Evolutionary conservation across 2,329 filamentous ascomycete genomes (phyloP).

Genomic region (Furcasterigmium sp.): DNA sequence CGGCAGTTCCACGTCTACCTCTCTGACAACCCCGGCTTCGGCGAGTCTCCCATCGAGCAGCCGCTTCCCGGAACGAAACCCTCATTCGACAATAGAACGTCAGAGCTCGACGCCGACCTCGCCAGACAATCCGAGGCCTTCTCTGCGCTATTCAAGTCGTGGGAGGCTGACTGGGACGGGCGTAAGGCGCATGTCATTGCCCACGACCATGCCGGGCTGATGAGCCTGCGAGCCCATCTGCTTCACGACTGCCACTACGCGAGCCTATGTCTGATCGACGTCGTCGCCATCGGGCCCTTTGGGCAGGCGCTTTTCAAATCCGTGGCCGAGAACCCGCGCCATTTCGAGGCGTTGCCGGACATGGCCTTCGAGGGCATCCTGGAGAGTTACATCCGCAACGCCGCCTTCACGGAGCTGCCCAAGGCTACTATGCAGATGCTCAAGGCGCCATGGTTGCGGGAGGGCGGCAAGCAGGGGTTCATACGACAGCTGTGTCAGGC

Average conservation of each 20-base stretch:
- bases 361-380: slow-evolving; percentile 31
- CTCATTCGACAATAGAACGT: slow-evolving; percentile 7
- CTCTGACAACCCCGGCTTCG: slow-evolving; percentile 40
- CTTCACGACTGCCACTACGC: slow-evolving; percentile 28
- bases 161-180: slow-evolving; percentile 18
- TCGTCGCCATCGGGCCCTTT: slow-evolving; percentile 35
- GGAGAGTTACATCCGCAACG: slow-evolving; percentile 31
- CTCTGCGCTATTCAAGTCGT: slow-evolving; percentile 28
- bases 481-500: slow-evolving; percentile 26
- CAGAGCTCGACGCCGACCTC: slow-evolving; percentile 26
- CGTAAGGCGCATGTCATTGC: slow-evolving; percentile 31
- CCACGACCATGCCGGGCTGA: slow-evolving; percentile 38
- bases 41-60: slow-evolving; percentile 23
- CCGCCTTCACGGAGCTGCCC: slow-evolving; percentile 21
- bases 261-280: slow-evolving; percentile 35
- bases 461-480: slow-evolving; percentile 26
- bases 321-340: slow-evolving; percentile 23
- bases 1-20: slow-evolving; percentile 31
- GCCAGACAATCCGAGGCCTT: slow-evolving; percentile 29
- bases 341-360: slow-evolving; percentile 27
- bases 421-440: slow-evolving; percentile 27
- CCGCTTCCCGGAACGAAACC: slow-evolving; percentile 7
- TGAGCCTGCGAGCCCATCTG: slow-evolving; percentile 30
- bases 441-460: slow-evolving; percentile 26
- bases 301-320: slow-evolving; percentile 37